Evolutionary conservation across 805 yeast genomes (phyloP).

Genomic region (Lipomyces sp.): DNA sequence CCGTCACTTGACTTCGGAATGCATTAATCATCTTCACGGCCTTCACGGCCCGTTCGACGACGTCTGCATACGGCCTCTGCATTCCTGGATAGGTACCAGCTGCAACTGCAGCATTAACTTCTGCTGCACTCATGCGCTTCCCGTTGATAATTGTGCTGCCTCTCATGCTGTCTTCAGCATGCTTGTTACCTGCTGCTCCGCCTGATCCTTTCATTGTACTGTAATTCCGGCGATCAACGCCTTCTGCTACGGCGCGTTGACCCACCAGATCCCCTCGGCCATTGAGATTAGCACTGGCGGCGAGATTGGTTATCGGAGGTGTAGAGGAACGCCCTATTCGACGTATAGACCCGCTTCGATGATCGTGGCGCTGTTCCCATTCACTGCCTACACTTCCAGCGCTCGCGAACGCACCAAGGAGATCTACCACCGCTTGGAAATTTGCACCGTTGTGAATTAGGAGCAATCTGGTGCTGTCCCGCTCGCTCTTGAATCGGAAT

Average conservation of each 20-base stretch:
- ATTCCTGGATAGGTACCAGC: constrained; percentile 35
- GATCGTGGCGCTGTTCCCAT: constrained; percentile 35
- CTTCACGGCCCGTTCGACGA: constrained; percentile 58
- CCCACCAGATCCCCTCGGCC: neutral
- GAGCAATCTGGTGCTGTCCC: constrained; percentile 7
- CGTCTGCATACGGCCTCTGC: constrained; percentile 50
- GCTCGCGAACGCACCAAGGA: constrained; percentile 40
- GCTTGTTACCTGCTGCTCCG: neutral
- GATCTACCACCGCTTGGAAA: constrained; percentile 36
- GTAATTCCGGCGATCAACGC: constrained; percentile 32
- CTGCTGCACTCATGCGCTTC: constrained; percentile 35
- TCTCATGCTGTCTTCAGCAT: constrained; percentile 16
- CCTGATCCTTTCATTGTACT: constrained; percentile 22
- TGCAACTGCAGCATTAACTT: constrained; percentile 38
- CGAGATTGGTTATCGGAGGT: constrained; percentile 13
- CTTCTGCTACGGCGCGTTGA: constrained; percentile 4
- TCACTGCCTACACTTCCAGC: constrained; percentile 37
- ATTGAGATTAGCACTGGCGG: constrained; percentile 1
- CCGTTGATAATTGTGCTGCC: constrained; percentile 21
- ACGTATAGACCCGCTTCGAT: constrained; percentile 11
- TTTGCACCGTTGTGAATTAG: constrained; percentile 30
- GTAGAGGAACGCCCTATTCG: constrained; percentile 26
- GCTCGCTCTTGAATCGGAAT: constrained; percentile 12
- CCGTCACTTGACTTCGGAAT: constrained; percentile 47
- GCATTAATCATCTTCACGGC: constrained; percentile 43